Evolutionary conservation across 2,329 filamentous ascomycete species (phyloP), one percentile per base, ranked within the genome.

Genomic region (Cercospora berteroae): DNA sequence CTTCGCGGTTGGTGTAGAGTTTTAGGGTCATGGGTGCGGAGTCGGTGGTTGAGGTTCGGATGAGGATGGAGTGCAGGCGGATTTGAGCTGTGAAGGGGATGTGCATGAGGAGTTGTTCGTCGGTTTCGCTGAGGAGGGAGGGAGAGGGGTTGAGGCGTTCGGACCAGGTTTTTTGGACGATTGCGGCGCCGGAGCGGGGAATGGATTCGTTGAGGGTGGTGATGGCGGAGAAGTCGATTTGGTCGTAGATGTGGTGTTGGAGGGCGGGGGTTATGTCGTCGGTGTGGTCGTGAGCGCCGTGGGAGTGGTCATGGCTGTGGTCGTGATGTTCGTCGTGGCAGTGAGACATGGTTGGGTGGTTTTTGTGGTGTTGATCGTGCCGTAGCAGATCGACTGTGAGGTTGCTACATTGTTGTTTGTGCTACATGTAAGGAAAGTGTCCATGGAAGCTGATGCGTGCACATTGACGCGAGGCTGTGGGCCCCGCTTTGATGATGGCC

Each of bases 61-160:
- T 81, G 25, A 97, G 85, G 76, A 99, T 89, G 27, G 91, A 89
- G 81, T 98, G 94, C 0, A 99, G 88, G 76, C 96, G 96, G 68
- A 97, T 88, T 80, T 97, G 94, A 58, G 92, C 94, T 1, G 93
- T 94, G 82, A 99, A 99, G 91, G 95, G 95, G 42, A 98, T 86
- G 70, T 90, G 89, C 85, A 99, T 92, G 65, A 99, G 82, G n/a
- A 99, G 80, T 82, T 99, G 93, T 82, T 97, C 93, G 78, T 98
- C 95, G 0, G 90, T 89, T 77, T 96, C 92, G 76, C 93, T 97
- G 74, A 86, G 87, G 31, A 99, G 85, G 80, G 96, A 91, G 0
- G 93, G 92, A 73, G 88, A 82, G 3, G 85, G 79, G 16, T 87
- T 80, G 68, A 97, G 79, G 64, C 95, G 85, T 80, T 98, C 90